Percentiles rank a stretch among this genome's conserved stretches.
Evolutionary conservation across 495 filamentous ascomycete genomes (phyloP).

Genomic region (Hamigera avellanea): DNA sequence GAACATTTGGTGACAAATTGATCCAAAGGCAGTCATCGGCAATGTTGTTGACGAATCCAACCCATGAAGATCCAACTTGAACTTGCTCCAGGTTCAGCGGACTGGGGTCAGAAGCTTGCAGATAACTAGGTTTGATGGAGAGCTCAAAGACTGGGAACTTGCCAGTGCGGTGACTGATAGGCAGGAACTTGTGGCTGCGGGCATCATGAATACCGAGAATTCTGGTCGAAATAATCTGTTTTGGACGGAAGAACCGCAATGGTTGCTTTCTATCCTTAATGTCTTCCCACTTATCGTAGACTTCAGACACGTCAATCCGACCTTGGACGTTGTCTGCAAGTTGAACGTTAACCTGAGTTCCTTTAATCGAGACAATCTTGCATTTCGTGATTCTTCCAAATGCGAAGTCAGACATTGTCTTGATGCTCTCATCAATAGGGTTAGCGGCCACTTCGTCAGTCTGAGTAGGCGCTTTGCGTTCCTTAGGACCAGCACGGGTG

Average conservation of each 20-base stretch:
- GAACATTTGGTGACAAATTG: constrained; percentile 80
- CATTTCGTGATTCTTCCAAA: constrained; percentile 72
- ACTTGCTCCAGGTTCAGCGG: constrained; percentile 64
- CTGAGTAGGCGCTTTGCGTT: constrained; percentile 15
- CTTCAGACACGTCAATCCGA: constrained; percentile 77
- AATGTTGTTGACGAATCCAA: constrained; percentile 85
- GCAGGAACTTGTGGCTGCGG: constrained; percentile 80
- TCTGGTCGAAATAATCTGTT: constrained; percentile 59
- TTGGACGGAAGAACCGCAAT: constrained; percentile 55
- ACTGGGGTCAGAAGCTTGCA: constrained; percentile 41
- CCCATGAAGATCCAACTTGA: constrained; percentile 51
- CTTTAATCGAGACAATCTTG: constrained; percentile 66
- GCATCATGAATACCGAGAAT: constrained; percentile 85
- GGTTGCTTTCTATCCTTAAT: constrained; percentile 74
- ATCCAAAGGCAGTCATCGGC: constrained; percentile 71
- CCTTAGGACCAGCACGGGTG: constrained; percentile 20
- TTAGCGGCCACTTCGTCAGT: constrained; percentile 40
- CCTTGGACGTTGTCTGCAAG: constrained; percentile 85
- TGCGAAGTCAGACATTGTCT: constrained; percentile 53
- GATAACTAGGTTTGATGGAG: constrained; percentile 64
- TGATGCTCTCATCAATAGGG: constrained; percentile 56
- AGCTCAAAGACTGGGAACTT: constrained; percentile 78
- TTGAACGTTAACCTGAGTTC: constrained; percentile 82
- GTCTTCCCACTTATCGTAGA: constrained; percentile 79
- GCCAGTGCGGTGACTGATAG: constrained; percentile 71